Evolutionary conservation across 805 yeast genomes (phyloP).

Genomic region (Teunomyces atbi): DNA sequence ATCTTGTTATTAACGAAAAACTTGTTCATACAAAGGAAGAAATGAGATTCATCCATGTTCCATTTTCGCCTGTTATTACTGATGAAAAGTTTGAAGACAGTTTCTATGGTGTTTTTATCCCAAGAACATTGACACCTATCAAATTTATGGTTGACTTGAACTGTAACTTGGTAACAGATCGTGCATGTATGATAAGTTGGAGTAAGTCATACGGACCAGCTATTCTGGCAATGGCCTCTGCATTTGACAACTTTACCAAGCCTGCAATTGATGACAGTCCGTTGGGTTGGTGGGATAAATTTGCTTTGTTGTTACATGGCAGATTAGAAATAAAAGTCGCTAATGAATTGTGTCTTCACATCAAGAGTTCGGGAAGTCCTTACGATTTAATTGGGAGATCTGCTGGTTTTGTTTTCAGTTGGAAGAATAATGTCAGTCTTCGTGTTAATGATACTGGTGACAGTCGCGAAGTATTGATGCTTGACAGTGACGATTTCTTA

Average conservation of each 20-base stretch:
- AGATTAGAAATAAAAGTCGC: slow-evolving; percentile 45
- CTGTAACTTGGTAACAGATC: slow-evolving; percentile 43
- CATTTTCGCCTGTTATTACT: slow-evolving; percentile 54
- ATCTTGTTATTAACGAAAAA: slow-evolving; percentile 58
- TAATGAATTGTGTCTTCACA: slow-evolving; percentile 57
- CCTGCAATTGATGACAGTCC: slow-evolving; percentile 46
- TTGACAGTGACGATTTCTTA: slow-evolving; percentile 56
- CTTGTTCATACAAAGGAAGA: slow-evolving; percentile 43
- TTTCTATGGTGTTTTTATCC: slow-evolving; percentile 55
- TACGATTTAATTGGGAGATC: slow-evolving; percentile 55
- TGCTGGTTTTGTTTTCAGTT: slow-evolving; percentile 64
- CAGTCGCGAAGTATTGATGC: slow-evolving; percentile 49
- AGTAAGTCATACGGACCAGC: slow-evolving; percentile 63
- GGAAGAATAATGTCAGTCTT: slow-evolving; percentile 55
- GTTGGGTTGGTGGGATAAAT: slow-evolving; percentile 52
- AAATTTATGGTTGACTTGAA: slow-evolving; percentile 53
- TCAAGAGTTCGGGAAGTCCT: slow-evolving; percentile 61
- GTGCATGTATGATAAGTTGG: slow-evolving; percentile 59
- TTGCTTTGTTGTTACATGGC: slow-evolving; percentile 56
- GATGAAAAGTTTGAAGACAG: slow-evolving; percentile 39
- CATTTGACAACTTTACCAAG: slow-evolving; percentile 45
- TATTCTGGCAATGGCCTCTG: slow-evolving; percentile 46
- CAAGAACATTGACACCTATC: slow-evolving; percentile 63
- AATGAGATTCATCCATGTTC: slow-evolving; percentile 50
- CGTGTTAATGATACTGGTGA: slow-evolving; percentile 50